Conservation (phyloP, 2,329 filamentous ascomycete genomes). For the Polytolypa hystricis region DNA sequence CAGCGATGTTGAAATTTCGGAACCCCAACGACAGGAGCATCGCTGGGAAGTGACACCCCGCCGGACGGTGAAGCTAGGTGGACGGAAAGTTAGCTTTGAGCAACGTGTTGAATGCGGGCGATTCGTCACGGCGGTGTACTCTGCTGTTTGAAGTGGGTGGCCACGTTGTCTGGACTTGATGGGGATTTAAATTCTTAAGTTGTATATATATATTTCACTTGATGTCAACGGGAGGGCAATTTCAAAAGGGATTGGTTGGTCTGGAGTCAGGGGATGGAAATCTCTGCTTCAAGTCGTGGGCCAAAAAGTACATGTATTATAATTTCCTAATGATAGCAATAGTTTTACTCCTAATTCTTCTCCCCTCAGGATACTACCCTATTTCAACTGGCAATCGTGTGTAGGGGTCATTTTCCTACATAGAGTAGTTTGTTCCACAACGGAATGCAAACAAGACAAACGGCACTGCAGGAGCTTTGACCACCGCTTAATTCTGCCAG, state of each 20-base stretch:
- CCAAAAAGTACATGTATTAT: too few species aligned
- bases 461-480: conserved; percentile 21
- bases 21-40: conserved; percentile 55
- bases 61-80: conserved; percentile 57
- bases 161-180: too few species aligned
- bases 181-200: too few species aligned
- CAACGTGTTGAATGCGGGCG: conserved; percentile 82
- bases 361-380: too few species aligned
- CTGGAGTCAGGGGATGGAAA: too few species aligned
- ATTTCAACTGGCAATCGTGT: too few species aligned
- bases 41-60: conserved; percentile 72
- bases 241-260: too few species aligned
- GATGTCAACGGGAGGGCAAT: neutral
- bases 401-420: too few species aligned
- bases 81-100: conserved; percentile 64
- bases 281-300: too few species aligned
- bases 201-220: neutral
- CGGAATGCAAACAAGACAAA: conserved; percentile 24
- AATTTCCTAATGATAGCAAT: too few species aligned
- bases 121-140: conserved; percentile 74
- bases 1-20: conserved; percentile 48
- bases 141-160: conserved; percentile 41
- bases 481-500: conserved; percentile 29
- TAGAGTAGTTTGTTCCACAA: too few species aligned
- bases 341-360: too few species aligned